Base-by-base conservation (phyloP, 2,329 filamentous ascomycete genomes). In the Pseudocercospora cruenta region DNA sequence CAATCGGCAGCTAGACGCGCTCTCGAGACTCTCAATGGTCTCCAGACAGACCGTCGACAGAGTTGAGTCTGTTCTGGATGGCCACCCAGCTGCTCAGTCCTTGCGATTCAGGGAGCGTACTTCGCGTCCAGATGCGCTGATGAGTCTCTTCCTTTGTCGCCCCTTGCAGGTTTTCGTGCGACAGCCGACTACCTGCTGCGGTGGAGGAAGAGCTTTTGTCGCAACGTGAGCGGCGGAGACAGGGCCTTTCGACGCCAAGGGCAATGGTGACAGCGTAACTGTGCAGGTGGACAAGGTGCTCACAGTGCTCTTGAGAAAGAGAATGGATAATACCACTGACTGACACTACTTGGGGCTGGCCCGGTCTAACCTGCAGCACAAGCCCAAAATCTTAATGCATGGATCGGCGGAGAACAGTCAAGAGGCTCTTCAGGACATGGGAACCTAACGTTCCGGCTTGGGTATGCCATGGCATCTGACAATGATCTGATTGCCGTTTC, bases 381-480 rank as follows among this genome's bases (percentile, higher is more conserved):
- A 24, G 51, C 21, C 51, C 39, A 43, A 43, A 26, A 43, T 36
- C 31, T 33, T 36, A 58, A 58, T 26, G 24, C 53, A 57, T 33
- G 22, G 53, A 57, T 57, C 53, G 53, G 24, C 24, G 53, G 33
- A 58, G 55, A 22, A 24, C 55, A 55, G 22, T 26, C 51, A 28
- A 26, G 51, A 26, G 22, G 26, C 26, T 55, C 51, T 31, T n/a
- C 31, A 28, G 55, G 55, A 58, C 55, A 58, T 36, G 33, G 31
- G 36, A 22, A 12, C 33, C 55, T 58, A 19, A 58, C 55, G 55
- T 43, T 33, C 28, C 55, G 55, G 28, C 55, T 58, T 19, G 55
- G 19, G 55, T 19, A 58, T 58, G 31, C 55, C 55, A 58, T 58
- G 55, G 31, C 55, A 58, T 58, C 33, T 58, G 47, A 39, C 12